Percentiles rank a stretch among this genome's conserved stretches.
phyloP scores from a whole-genome alignment of 2,329 filamentous ascomycete species.

The Nemania abortiva region DNA sequence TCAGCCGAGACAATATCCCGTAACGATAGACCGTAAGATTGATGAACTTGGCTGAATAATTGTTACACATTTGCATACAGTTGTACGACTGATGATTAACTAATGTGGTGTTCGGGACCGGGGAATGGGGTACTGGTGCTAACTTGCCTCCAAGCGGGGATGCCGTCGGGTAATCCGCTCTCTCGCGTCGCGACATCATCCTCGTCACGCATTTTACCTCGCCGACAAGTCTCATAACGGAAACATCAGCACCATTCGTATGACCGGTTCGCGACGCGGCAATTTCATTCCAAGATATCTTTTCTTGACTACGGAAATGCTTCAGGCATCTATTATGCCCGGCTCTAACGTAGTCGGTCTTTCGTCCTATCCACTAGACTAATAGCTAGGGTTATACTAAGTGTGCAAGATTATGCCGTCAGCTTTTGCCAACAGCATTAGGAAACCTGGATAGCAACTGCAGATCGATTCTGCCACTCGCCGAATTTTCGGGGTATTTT shows the following conservation, averaged over 20 bases:
- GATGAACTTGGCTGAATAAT: conserved; percentile 1
- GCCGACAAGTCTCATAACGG: background rate
- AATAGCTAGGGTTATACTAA: background rate
- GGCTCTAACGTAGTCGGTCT: background rate
- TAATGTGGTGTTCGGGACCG: background rate
- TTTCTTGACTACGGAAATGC: background rate
- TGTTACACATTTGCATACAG: background rate
- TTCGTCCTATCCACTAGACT: background rate
- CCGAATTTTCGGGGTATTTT: background rate
- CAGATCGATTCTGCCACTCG: background rate
- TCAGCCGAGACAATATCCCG: background rate
- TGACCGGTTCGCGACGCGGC: background rate
- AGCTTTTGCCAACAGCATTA: background rate
- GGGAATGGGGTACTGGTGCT: background rate
- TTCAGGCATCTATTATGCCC: background rate
- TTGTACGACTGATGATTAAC: background rate
- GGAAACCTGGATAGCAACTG: background rate
- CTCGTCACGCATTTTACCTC: background rate
- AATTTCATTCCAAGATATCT: background rate
- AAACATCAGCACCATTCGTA: background rate
- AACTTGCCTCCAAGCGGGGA: background rate
- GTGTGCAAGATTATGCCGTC: background rate
- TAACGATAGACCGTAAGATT: background rate
- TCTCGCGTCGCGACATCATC: background rate
- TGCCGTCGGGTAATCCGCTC: background rate